Conservation (phyloP, 2,329 filamentous ascomycete species). For the Polychaeton citri region DNA sequence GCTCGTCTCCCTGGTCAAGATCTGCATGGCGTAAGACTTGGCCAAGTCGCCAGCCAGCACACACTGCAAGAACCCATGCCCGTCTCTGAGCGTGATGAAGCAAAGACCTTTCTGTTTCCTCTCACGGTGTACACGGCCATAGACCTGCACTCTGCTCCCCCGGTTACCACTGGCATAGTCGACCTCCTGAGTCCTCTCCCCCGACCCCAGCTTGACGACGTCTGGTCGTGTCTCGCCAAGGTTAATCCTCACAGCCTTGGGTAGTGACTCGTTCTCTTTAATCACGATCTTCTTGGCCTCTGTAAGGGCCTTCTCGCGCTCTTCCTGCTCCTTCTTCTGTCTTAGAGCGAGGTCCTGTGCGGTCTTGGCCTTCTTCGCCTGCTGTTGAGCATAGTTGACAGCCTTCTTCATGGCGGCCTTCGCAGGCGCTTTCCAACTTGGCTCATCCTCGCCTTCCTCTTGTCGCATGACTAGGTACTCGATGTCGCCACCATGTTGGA, state of each 20-base stretch:
- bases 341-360: constrained; percentile 59
- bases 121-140: constrained; percentile 70
- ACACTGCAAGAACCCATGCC: constrained; percentile 75
- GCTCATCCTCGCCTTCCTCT: constrained; percentile 43
- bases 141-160: constrained; percentile 65
- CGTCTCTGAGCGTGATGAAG: constrained; percentile 77
- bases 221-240: constrained; percentile 56
- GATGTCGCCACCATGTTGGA: constrained; percentile 51
- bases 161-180: constrained; percentile 41
- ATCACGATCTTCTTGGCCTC: constrained; percentile 68
- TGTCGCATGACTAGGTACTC: constrained; percentile 59
- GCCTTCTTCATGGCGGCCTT: constrained; percentile 83
- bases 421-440: constrained; percentile 67
- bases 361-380: constrained; percentile 76
- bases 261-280: constrained; percentile 57
- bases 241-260: constrained; percentile 60
- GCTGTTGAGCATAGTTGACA: constrained; percentile 56
- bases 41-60: constrained; percentile 69
- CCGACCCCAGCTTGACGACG: constrained; percentile 41
- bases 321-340: constrained; percentile 59
- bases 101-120: constrained; percentile 71
- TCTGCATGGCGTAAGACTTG: constrained; percentile 83
- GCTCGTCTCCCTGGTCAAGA: constrained; percentile 75
- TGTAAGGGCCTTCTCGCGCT: constrained; percentile 59
- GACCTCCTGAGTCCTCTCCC: constrained; percentile 33